phyloP scores from a whole-genome alignment of 495 filamentous ascomycete species.

The Neurospora sp. region DNA sequence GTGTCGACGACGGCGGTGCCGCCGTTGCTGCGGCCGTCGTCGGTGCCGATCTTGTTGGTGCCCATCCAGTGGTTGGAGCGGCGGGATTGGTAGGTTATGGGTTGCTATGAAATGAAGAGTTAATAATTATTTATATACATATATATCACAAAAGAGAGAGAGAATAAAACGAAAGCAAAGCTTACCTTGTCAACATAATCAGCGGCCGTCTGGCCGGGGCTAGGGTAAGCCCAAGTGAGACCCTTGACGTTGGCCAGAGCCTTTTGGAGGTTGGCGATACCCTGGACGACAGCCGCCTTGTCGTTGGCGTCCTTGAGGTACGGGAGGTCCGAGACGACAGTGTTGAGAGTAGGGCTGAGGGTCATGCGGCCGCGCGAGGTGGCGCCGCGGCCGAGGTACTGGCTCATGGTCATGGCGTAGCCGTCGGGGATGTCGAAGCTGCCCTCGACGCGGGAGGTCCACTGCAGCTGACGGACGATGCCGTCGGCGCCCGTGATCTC shows the following conservation, averaged over 20 bases:
- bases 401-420: slow-evolving; percentile 48
- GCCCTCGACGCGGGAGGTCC: slow-evolving; percentile 53
- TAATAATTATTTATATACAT: too few species aligned
- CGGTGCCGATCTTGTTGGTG: slow-evolving; percentile 52
- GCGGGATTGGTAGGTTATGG: slow-evolving; percentile 34
- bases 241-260: slow-evolving; percentile 41
- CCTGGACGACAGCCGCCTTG: slow-evolving; percentile 38
- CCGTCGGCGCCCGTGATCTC: slow-evolving; percentile 51
- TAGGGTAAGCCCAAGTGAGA: slow-evolving; percentile 45
- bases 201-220: slow-evolving; percentile 37
- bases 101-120: neutral
- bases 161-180: too few species aligned
- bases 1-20: too few species aligned
- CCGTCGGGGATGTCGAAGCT: slow-evolving; percentile 30
- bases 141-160: too few species aligned
- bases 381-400: slow-evolving; percentile 55
- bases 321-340: slow-evolving; percentile 42
- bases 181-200: slow-evolving; percentile 40
- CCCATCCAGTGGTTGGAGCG: slow-evolving; percentile 63
- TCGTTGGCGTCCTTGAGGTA: slow-evolving; percentile 47
- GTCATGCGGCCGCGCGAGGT: slow-evolving; percentile 52
- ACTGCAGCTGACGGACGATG: slow-evolving; percentile 55
- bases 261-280: slow-evolving; percentile 49
- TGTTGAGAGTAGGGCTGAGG: slow-evolving; percentile 46
- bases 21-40: slow-evolving; percentile 48